Conservation (phyloP, 176 grass and related monocot species). For the Oryza rufipogon region DNA sequence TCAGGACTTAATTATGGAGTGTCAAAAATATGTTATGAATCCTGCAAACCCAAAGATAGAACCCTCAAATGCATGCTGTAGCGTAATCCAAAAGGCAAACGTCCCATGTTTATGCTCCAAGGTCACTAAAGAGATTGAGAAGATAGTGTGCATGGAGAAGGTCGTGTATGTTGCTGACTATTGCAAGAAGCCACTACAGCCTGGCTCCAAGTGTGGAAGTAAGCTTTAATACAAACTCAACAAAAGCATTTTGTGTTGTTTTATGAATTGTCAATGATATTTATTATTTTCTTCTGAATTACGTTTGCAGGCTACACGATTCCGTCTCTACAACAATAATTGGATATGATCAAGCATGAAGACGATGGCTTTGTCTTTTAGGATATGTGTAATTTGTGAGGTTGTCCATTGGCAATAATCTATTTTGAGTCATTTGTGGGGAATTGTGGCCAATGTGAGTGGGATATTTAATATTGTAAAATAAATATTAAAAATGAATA, state of each 20-base stretch:
- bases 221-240: slow-evolving; percentile 16
- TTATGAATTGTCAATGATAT: not conserved
- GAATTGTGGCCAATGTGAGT: not conserved
- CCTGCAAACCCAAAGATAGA: slow-evolving; percentile 29
- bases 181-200: slow-evolving; percentile 38
- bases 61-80: slow-evolving; percentile 43
- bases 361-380: not conserved
- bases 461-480: not conserved
- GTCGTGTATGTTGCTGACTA: slow-evolving; percentile 32
- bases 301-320: slow-evolving; percentile 23
- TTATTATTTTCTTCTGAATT: not conserved
- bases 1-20: not conserved
- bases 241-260: not conserved
- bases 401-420: not conserved
- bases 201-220: slow-evolving; percentile 55
- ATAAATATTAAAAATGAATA: not conserved
- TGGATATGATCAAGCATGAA: not conserved
- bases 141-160: slow-evolving; percentile 50
- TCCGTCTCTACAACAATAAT: not conserved
- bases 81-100: slow-evolving; percentile 11
- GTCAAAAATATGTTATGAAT: slow-evolving; percentile 34
- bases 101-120: slow-evolving; percentile 42
- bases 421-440: not conserved
- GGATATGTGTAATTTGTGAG: not conserved
- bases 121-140: slow-evolving; percentile 29